Conservation (phyloP, 176 grass and related monocot genomes). For the Otatea glauca region DNA sequence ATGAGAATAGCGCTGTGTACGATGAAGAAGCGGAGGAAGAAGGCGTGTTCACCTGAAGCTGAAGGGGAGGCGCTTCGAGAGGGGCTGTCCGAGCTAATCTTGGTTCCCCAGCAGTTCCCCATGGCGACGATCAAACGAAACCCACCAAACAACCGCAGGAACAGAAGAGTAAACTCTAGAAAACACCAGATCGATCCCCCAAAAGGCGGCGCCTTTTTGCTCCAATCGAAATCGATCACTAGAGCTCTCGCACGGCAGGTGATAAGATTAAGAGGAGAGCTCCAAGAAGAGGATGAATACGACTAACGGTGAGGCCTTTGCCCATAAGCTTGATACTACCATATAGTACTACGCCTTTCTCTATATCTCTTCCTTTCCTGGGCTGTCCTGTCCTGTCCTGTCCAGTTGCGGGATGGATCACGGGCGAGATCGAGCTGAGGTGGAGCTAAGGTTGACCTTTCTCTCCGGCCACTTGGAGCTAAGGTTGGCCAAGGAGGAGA, state of each 20-base stretch:
- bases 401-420: background rate
- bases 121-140: constrained; percentile 28
- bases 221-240: background rate
- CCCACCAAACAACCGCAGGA: background rate
- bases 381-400: background rate
- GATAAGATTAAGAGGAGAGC: background rate
- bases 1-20: background rate
- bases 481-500: too few relatives aligned
- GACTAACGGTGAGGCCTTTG: background rate
- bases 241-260: background rate
- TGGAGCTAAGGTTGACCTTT: background rate
- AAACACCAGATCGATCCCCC: background rate
- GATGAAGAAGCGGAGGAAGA: constrained; percentile 13
- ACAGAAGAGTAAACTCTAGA: background rate
- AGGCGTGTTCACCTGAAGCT: constrained; percentile 50
- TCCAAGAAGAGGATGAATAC: background rate
- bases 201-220: background rate
- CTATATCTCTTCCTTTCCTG: background rate
- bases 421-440: background rate
- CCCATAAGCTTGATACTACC: background rate
- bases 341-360: background rate
- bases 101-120: constrained; percentile 68
- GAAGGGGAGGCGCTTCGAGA: constrained; percentile 31
- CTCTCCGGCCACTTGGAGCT: background rate
- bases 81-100: constrained; percentile 44